Base-by-base conservation (phyloP, 192 early-diverging fungal genomes). In the Diversispora eburnea region DNA sequence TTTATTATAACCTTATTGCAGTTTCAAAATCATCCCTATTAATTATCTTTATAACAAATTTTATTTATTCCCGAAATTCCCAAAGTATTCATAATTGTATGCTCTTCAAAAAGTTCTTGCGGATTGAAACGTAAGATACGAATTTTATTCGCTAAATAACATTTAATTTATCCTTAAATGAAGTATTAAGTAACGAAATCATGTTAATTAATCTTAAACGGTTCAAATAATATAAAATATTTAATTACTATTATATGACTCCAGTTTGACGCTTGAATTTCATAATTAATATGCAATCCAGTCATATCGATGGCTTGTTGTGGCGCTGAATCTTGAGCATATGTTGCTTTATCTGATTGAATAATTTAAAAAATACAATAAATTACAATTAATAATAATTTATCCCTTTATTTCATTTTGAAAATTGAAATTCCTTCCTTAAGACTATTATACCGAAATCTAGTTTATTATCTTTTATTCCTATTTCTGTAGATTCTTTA, bases 231-330 rank as follows among this genome's bases (percentile, higher is more conserved):
- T 2, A n/a, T 22, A 9, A 2, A 25, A 3, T 9, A 60, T 60
- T 8, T 4, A 25, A 33, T 10, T 33, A 41, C 0, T 39, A 33
- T 33, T 33, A 33, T 33, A 33, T 33, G 25, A 33, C 2, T 43
- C 12, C 39, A 3, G 42, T 41, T 10, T 41, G 33, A 33, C 39
- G 17, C 17, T 17, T 22, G 60, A 7, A 6, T 17, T 62, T 41
- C 42, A 42, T 33, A 43, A 0, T 62, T 25, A 15, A 62, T 62
- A 13, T 62, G 60, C 8, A 62, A 15, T 15, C 41, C 41, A 62
- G 15, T 15, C 33, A 62, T 62, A 39, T 62, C 60, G 15, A 62
- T 62, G 0, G 15, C 60, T 43, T 62, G 60, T 62, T 62, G 60
- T 5, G 60, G 60, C 3, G 60, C n/a, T 62, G 13, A 41, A 6